phyloP scores from a whole-genome alignment of 139 green algal genomes.

The Chlamydomonas schloesseri region DNA sequence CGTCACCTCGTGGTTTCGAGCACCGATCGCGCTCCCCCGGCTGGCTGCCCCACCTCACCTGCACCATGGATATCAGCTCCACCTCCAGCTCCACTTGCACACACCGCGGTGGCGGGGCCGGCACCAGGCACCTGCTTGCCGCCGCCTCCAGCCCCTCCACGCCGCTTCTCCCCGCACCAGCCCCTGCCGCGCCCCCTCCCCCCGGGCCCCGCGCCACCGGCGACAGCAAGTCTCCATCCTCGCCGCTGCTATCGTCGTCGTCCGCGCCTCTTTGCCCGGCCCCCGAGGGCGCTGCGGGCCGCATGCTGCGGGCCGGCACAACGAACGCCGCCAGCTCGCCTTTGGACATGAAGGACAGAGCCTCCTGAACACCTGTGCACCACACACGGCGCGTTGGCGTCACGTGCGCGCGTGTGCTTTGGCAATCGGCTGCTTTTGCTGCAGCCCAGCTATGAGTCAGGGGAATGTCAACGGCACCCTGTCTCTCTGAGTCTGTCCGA shows the following conservation, averaged over 20 bases:
- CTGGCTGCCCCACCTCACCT: too few species aligned
- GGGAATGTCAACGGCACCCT: too few species aligned
- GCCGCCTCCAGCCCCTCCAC: neutral
- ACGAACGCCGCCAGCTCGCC: conserved; percentile 67
- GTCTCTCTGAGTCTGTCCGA: too few species aligned
- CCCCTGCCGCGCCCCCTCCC: neutral
- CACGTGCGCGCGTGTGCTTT: too few species aligned
- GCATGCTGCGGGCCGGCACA: conserved; percentile 44
- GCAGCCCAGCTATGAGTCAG: too few species aligned
- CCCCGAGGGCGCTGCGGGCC: neutral
- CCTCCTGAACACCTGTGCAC: conserved; percentile 65
- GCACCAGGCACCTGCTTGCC: conserved; percentile 41
- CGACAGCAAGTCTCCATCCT: neutral
- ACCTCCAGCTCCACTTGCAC: conserved; percentile 71
- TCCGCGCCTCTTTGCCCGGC: conserved; percentile 2
- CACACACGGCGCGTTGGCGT: too few species aligned
- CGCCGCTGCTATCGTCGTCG: conserved; percentile 18
- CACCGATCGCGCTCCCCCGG: too few species aligned
- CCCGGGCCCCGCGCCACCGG: neutral
- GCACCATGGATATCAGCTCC: conserved; percentile 66
- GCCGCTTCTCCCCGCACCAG: neutral
- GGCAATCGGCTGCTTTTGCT: too few species aligned
- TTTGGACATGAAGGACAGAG: conserved; percentile 62
- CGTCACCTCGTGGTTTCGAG: too few species aligned
- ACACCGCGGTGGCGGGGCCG: conserved; percentile 31